Base-by-base conservation (phyloP, 306 rosid genomes). In the Arachis stenosperma region DNA sequence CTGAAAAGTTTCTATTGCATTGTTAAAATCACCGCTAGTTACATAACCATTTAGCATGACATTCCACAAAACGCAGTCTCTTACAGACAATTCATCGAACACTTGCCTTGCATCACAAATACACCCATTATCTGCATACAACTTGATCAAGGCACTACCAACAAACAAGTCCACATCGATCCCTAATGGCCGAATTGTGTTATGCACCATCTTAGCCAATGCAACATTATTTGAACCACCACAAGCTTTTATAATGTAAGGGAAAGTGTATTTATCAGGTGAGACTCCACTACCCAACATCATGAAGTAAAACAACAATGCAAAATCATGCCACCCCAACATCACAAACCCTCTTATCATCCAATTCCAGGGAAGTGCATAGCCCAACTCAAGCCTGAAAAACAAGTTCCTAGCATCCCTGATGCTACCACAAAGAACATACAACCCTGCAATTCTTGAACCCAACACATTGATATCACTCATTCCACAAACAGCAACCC, bases 191-290 rank as follows among this genome's bases (percentile, higher is more conserved):
- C 65, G 37, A 53, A 86, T 77, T 67, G 77, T 65, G 47, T 70
- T 36, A 57, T 86, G 90, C 81, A 92, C 85, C 62, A 68, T 55
- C 86, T 65, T 88, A 64, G 88, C 86, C 83, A 92, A 64, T 0
- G 61, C 69, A 48, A 90, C 81, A 65, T 85, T 90, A 33, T 84
- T 81, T 82, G 90, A 78, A 76, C 86, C 90, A 43, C 87, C 88
- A 55, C 92, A 92, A 46, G 96, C 92, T 66, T 90, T 92, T 66
- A 92, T 77, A 42, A 92, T 94, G 79, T 86, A 73, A 29, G 96
- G 94, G 66, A 92, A 88, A n/a, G 98, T 92, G 84, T 90, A 92
- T 82, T 88, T 90, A 59, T 90, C 96, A 15, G 98, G 98, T 51
- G 83, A 85, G 79, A 82, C 69, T 50, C 84, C 81, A 77, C 81